Base-by-base conservation (phyloP, 31 red algal species). In the Pterothamnion heteromorphum region DNA sequence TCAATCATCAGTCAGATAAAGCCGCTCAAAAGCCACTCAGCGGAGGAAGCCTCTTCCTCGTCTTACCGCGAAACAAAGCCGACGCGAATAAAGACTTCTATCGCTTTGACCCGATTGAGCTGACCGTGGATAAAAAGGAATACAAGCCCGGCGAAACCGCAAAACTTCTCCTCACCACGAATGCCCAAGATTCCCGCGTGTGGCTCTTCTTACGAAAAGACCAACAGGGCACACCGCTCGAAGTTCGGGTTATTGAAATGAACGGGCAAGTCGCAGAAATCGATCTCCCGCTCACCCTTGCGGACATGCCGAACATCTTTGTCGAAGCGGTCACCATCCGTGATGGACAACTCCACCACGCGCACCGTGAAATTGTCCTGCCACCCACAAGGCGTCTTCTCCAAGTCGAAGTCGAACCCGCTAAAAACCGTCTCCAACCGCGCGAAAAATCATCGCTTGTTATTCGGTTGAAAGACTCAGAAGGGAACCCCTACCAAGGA, bases 291-390 rank as follows among this genome's bases (percentile, higher is more conserved):
- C 9, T 82, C 9, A 28, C 78, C 5, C 78, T 9, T 27, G 78
- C 20, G 21, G 78, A 82, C 78, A 82, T 82, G 78, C 78, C 78
- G 24, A 82, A 82, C 78, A 23, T 82, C 78, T 82, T 82, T 82
- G 26, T 82, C 14, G 78, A 82, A 9, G 78, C 78, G n/a, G 5
- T 82, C 5, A 82, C 24, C 78, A 27, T 82, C 5, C 9, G 24
- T 5, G 24, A 82, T 82, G 78, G 20, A 82, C 5, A 28, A 14
- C n/a, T 82, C 78, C 78, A 82, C 31, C 21, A 18, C 20, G 31
- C 5, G 14, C n/a, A 27, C 78, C 9, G 78, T 23, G 78, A 82
- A 27, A 9, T 82, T 5, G 31, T 82, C 24, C n/a, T 82, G 9
- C 78, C 78, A 82, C 78, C 78, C 9, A 27, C 21, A 28, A 82